Evolutionary conservation across 1,139 yeast species (phyloP).

Genomic region (Candida pseudoviswanathii): DNA sequence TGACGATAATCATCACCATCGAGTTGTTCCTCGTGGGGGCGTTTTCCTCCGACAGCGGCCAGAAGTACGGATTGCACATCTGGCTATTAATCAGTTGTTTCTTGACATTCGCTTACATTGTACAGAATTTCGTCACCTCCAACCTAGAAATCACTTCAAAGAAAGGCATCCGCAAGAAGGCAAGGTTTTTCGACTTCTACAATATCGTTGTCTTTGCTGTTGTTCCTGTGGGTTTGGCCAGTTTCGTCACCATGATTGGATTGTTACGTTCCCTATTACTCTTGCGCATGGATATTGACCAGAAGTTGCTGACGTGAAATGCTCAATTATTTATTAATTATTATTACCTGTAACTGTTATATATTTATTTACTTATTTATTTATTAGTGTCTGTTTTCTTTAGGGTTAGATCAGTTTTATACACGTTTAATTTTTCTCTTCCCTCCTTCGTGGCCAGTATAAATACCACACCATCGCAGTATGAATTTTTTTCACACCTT

Average conservation of each 20-base stretch:
- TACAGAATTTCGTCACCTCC: slow-evolving; percentile 88
- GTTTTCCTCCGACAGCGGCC: slow-evolving; percentile 47
- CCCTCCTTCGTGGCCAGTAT: slow-evolving; percentile 7
- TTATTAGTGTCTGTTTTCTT: not conserved
- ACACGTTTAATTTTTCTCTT: not conserved
- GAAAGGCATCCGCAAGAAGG: slow-evolving; percentile 24
- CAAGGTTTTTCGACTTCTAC: slow-evolving; percentile 74
- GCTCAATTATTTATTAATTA: not conserved
- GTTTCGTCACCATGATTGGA: slow-evolving; percentile 89
- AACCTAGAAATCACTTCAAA: slow-evolving; percentile 58
- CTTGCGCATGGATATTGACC: slow-evolving; percentile 69
- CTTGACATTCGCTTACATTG: slow-evolving; percentile 78
- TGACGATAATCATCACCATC: slow-evolving; percentile 67
- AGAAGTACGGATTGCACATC: slow-evolving; percentile 72
- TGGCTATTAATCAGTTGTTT: slow-evolving; percentile 91
- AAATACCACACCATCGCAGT: slow-evolving; percentile 2
- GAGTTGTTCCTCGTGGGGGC: slow-evolving; percentile 70
- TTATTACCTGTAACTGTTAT: not conserved
- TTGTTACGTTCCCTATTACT: slow-evolving; percentile 73
- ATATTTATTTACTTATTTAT: slow-evolving; percentile 2
- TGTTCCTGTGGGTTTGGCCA: slow-evolving; percentile 94
- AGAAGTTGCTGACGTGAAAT: slow-evolving; percentile 10
- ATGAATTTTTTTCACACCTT: slow-evolving; percentile 8
- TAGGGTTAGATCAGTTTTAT: slow-evolving; percentile 1
- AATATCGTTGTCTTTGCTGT: slow-evolving; percentile 94